Percentiles rank a stretch among this genome's conserved stretches.
These are phyloP conservation scores for Pyrenophora graminea DNA, from an alignment of 2,329 filamentous ascomycete species.

Conservation along the genomic window DNA sequence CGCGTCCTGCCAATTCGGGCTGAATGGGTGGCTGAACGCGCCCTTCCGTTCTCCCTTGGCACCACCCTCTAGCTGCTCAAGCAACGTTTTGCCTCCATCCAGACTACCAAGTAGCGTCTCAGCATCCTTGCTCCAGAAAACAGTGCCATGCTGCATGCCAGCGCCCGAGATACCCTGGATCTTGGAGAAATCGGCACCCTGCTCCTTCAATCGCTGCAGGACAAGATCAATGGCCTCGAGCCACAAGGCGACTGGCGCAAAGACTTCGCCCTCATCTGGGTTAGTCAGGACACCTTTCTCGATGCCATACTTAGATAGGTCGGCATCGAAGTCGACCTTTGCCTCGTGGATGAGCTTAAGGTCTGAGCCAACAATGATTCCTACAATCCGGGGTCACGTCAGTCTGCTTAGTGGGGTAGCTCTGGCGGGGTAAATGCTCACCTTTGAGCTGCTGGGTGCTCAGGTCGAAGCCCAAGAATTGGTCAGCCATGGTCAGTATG, in stretches of 20 bases:
- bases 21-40: slow-evolving; percentile 82
- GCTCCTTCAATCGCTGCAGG: slow-evolving; percentile 69
- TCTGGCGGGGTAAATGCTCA: slow-evolving; percentile 43
- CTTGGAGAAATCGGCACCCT: slow-evolving; percentile 71
- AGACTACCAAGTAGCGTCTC: slow-evolving; percentile 66
- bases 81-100: slow-evolving; percentile 63
- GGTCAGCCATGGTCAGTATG: slow-evolving; percentile 44
- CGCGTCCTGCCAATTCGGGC: slow-evolving; percentile 97
- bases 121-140: slow-evolving; percentile 82
- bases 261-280: slow-evolving; percentile 82
- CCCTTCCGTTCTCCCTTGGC: slow-evolving; percentile 48
- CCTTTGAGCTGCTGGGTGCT: slow-evolving; percentile 97
- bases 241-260: slow-evolving; percentile 91
- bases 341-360: slow-evolving; percentile 81
- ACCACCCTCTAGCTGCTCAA: slow-evolving; percentile 67
- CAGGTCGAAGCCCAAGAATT: slow-evolving; percentile 93
- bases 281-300: slow-evolving; percentile 87
- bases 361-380: slow-evolving; percentile 80
- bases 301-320: slow-evolving; percentile 72
- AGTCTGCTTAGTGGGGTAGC: slow-evolving; percentile 38
- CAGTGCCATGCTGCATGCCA: slow-evolving; percentile 96
- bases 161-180: slow-evolving; percentile 86
- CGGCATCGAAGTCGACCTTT: slow-evolving; percentile 93
- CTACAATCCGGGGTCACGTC: slow-evolving; percentile 51
- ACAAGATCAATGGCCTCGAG: slow-evolving; percentile 90